Evolutionary conservation across 352 stramenopile genomes (phyloP).

Genomic region (Phytophthora quininea): DNA sequence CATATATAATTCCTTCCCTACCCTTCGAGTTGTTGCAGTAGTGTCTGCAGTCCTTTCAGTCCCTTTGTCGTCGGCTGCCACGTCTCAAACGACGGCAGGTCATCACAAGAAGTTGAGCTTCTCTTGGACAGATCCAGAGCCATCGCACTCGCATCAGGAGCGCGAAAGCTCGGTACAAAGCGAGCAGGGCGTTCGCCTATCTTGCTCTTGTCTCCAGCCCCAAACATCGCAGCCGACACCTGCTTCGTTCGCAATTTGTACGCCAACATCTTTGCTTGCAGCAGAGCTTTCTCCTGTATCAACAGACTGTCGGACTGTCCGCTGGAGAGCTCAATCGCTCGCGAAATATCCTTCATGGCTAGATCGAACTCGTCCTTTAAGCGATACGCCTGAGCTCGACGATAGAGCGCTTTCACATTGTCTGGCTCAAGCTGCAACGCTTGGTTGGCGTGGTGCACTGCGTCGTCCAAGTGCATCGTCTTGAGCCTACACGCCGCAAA

Average conservation of each 20-base stretch:
- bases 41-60: conserved; percentile 40
- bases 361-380: conserved; percentile 75
- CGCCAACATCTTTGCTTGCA: conserved; percentile 71
- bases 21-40: conserved; percentile 30
- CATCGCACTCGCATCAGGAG: conserved; percentile 35
- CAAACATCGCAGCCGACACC: conserved; percentile 81
- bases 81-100: conserved; percentile 42
- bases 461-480: conserved; percentile 74
- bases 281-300: conserved; percentile 59
- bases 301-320: conserved; percentile 22
- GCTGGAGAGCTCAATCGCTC: conserved; percentile 39
- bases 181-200: not conserved
- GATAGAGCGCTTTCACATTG: conserved; percentile 75
- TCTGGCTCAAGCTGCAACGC: conserved; percentile 58
- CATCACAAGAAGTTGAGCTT: conserved; percentile 10
- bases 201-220: conserved; percentile 23
- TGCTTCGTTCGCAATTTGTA: conserved; percentile 75
- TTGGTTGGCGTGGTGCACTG: conserved; percentile 65
- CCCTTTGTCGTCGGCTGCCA: conserved; percentile 52
- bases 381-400: conserved; percentile 66
- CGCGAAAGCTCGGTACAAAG: conserved; percentile 10
- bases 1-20: conserved; percentile 36
- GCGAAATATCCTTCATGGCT: conserved; percentile 52
- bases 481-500: conserved; percentile 78
- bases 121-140: conserved; percentile 35